Conservation (phyloP, 495 filamentous ascomycete species). For the Penicillium malachiteum region DNA sequence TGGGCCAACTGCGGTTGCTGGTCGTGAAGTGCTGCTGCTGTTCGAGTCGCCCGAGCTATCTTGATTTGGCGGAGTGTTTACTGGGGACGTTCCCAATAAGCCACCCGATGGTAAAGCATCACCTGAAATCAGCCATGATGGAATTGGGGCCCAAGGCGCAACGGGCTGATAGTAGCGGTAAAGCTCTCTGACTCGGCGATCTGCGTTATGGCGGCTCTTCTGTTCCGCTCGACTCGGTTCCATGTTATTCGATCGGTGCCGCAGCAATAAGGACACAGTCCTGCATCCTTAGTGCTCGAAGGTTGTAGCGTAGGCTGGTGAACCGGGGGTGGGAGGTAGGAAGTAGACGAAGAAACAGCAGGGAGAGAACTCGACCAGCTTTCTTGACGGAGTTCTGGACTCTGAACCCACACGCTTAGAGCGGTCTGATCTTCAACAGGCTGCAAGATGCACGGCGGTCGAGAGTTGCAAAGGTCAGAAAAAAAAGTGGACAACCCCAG, state of each 20-base stretch:
- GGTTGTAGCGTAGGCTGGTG: no score
- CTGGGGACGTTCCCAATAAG: slow-evolving; percentile 1
- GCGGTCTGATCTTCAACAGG: neutral
- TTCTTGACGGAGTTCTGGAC: neutral
- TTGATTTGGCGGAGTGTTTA: slow-evolving; percentile 6
- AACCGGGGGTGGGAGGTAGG: no score
- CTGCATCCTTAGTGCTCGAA: slow-evolving; percentile 21
- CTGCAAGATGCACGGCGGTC: neutral
- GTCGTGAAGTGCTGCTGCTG: slow-evolving; percentile 11
- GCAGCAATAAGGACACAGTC: slow-evolving; percentile 8
- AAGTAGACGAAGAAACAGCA: no score
- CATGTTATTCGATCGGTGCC: slow-evolving; percentile 14
- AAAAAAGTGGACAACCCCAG: slow-evolving; percentile 10
- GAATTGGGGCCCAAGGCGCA: slow-evolving; percentile 10
- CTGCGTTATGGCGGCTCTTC: slow-evolving; percentile 15
- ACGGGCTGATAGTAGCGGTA: slow-evolving; percentile 41
- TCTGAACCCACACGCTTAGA: neutral
- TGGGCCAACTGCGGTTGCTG: slow-evolving; percentile 17
- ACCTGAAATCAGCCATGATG: slow-evolving; percentile 18
- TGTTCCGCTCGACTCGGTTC: slow-evolving; percentile 8
- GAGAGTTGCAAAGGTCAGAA: neutral
- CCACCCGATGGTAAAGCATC: slow-evolving; percentile 10
- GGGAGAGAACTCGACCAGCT: no score
- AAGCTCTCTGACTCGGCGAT: slow-evolving; percentile 38
- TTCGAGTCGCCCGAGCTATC: slow-evolving; percentile 12